These are phyloP conservation scores for Collybia sordida DNA, from an alignment of 768 basidiomycete species.

Conservation along the genomic window DNA sequence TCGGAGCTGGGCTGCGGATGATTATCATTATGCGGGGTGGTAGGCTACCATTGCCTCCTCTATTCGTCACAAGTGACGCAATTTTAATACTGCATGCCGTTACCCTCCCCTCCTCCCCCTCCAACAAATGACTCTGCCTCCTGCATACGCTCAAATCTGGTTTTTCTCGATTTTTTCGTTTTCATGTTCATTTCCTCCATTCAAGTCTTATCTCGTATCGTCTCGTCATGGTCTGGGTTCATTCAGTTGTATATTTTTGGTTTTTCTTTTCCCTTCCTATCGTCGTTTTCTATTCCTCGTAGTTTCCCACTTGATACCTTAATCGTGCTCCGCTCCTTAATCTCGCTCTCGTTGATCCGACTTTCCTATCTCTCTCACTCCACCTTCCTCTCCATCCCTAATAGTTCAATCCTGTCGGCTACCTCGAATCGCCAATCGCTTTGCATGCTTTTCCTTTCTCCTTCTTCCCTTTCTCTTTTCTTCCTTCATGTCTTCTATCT, in stretches of 20 bases:
- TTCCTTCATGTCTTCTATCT: background rate
- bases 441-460: conserved; percentile 3
- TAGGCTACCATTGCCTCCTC: conserved; percentile 18
- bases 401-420: background rate
- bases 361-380: background rate
- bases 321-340: background rate
- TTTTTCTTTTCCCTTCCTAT: background rate
- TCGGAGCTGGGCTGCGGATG: conserved; percentile 62
- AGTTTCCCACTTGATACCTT: too few species aligned
- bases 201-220: too few species aligned
- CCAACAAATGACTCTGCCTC: too few species aligned
- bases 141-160: too few species aligned
- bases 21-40: conserved; percentile 69
- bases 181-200: too few species aligned
- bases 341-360: background rate
- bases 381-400: background rate
- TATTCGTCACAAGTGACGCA: background rate
- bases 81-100: too few species aligned
- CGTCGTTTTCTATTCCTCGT: background rate
- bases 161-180: too few species aligned
- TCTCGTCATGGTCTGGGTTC: too few species aligned
- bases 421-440: background rate
- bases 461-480: background rate
- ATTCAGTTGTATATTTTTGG: background rate
- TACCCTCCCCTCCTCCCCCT: too few species aligned